A percentile compares a stretch with the other conserved stretches of the same genome.
Conservation (phyloP, 345 rosid species). For the Rhodamnia argentea region DNA sequence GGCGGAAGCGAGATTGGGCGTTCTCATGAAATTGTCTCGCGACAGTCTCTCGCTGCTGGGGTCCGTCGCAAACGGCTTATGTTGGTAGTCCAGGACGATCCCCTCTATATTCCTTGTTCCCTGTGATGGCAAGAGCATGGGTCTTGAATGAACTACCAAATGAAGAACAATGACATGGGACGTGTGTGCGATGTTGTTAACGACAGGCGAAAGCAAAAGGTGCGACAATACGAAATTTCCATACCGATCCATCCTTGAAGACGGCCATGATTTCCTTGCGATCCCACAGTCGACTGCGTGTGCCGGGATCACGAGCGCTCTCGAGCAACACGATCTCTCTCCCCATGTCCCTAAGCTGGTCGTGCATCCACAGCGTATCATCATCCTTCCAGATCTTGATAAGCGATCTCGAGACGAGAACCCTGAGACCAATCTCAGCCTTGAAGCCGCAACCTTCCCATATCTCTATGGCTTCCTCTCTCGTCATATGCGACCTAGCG, state of each 20-base stretch:
- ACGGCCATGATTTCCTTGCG: slow-evolving; percentile 27
- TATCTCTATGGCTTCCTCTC: slow-evolving; percentile 31
- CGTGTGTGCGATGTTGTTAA: neutral
- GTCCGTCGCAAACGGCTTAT: neutral
- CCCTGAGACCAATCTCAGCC: slow-evolving; percentile 30
- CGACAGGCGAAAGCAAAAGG: neutral
- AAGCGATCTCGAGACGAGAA: slow-evolving; percentile 42
- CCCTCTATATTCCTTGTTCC: slow-evolving; percentile 35
- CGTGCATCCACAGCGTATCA: slow-evolving; percentile 50
- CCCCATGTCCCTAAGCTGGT: slow-evolving; percentile 75
- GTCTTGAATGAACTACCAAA: neutral
- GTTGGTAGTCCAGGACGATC: slow-evolving; percentile 27
- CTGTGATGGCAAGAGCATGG: slow-evolving; percentile 3
- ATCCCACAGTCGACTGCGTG: slow-evolving; percentile 58
- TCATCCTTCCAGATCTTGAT: slow-evolving; percentile 16
- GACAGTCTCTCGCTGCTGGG: neutral
- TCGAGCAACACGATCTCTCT: slow-evolving; percentile 32
- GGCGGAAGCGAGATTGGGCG: slow-evolving; percentile 1
- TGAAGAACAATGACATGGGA: no score
- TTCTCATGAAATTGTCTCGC: neutral
- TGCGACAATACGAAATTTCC: neutral
- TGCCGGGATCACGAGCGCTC: slow-evolving; percentile 13
- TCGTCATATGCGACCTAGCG: slow-evolving; percentile 17
- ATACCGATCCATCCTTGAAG: slow-evolving; percentile 32
- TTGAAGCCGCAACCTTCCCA: slow-evolving; percentile 51